Evolutionary conservation across 148 eudicot genomes (phyloP).

Genomic region (Chenopodium quinoa): DNA sequence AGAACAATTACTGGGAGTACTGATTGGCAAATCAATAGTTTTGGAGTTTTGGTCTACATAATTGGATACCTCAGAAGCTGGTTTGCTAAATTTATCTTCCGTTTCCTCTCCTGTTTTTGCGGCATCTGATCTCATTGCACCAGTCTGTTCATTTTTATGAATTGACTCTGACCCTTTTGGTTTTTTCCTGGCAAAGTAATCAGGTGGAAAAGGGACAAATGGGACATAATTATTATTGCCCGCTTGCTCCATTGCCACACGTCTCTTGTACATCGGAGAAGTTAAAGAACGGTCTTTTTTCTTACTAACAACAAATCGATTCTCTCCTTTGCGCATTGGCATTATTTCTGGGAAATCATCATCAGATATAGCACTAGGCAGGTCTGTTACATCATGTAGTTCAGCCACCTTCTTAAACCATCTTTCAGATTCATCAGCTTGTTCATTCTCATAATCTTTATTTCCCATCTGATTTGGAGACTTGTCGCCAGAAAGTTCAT

Average conservation of each 20-base stretch:
- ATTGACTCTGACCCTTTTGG: constrained; percentile 23
- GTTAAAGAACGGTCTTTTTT: constrained; percentile 80
- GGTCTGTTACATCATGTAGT: constrained; percentile 42
- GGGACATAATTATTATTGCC: constrained; percentile 63
- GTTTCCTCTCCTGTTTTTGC: constrained; percentile 12
- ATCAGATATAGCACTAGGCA: constrained; percentile 38
- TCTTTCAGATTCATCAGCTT: constrained; percentile 44
- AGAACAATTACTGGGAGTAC: constrained; percentile 12
- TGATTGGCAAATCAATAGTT: constrained; percentile 12
- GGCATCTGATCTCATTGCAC: constrained; percentile 7
- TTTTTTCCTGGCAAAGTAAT: constrained; percentile 59
- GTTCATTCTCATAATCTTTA: constrained; percentile 26
- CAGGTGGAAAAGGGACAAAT: constrained; percentile 95
- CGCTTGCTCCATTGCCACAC: constrained; percentile 66
- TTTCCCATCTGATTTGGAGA: constrained; percentile 18
- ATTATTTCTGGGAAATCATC: constrained; percentile 70
- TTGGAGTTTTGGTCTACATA: constrained; percentile 17
- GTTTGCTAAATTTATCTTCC: constrained; percentile 12
- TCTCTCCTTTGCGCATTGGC: constrained; percentile 84
- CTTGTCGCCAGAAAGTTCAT: constrained; percentile 27
- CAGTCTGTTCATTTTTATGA: constrained; percentile 24
- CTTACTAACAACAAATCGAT: constrained; percentile 65
- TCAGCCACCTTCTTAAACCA: constrained; percentile 57
- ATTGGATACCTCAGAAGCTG: constrained; percentile 5
- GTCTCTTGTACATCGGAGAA: constrained; percentile 68